Percentiles rank a stretch among this genome's conserved stretches.
These are phyloP conservation scores for Vicia faba DNA, from an alignment of 306 rosid species.

Conservation along the genomic window DNA sequence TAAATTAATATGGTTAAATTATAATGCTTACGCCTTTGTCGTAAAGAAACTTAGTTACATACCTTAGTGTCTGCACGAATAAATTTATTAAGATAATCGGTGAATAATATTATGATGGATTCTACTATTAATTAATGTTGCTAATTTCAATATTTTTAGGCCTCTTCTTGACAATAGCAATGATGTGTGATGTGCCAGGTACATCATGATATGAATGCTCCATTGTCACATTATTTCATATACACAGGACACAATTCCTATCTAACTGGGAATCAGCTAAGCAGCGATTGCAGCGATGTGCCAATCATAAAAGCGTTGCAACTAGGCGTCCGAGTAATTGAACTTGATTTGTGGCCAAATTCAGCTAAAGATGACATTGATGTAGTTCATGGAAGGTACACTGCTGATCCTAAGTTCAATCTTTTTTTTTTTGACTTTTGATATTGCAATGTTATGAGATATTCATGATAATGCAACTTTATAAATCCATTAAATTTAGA, in stretches of 20 bases:
- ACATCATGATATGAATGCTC: constrained; percentile 91
- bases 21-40: too few species aligned
- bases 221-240: constrained; percentile 93
- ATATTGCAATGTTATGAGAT: neutral
- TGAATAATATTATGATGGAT: neutral
- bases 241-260: constrained; percentile 98
- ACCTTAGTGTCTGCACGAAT: too few species aligned
- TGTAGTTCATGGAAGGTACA: constrained; percentile 93
- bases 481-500: constrained; percentile 1
- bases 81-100: too few species aligned
- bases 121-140: neutral
- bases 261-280: constrained; percentile 92
- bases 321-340: constrained; percentile 76
- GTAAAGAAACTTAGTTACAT: too few species aligned
- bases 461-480: constrained; percentile 19
- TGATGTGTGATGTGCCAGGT: constrained; percentile 58
- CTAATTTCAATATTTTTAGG: constrained; percentile 1
- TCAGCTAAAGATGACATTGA: constrained; percentile 64
- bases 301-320: constrained; percentile 80
- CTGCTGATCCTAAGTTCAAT: constrained; percentile 34
- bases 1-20: too few species aligned
- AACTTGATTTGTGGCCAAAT: constrained; percentile 93
- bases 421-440: neutral
- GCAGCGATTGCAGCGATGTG: constrained; percentile 82
- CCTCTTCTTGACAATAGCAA: constrained; percentile 39